Base-by-base conservation (phyloP, 2,329 filamentous ascomycete species). In the Trichoderma sp. region DNA sequence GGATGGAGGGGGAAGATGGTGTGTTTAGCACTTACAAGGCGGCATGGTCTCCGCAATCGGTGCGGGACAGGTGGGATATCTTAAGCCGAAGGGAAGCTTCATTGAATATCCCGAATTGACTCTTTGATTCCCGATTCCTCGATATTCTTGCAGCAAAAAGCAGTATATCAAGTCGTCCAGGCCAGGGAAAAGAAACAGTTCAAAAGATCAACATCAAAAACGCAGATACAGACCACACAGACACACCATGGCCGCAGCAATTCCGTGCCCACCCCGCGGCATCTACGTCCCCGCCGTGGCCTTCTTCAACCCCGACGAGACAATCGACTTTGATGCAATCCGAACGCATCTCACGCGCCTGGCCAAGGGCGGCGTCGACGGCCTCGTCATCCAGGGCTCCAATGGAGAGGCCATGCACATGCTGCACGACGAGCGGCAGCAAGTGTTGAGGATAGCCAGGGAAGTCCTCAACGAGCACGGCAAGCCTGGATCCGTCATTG, bases 361-460 rank as follows among this genome's bases (percentile, higher is more conserved):
- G 9, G 92, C 92, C 62, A 86, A 90, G 76, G 88, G 92, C 43
- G 92, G 92, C 72, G 89, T 95, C 65, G 87, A 90, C 28, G 92
- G 93, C 14, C 86, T 96, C 64, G 91, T 92, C 63, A 93, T 92
- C 11, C 93, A 95, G 79, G 93, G 93, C 60, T 94, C 91, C 78
- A 96, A 95, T 77, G 93, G 93, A 76, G 93, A 96, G 83, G 93
- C 93, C 6, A 92, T 94, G 21, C 93, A 95, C 78, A 86, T 96
- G 34, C 90, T 90, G 32, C 90, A 91, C 75, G 84, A 87, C 28
- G 93, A 95, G 82, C 89, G 92, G 71, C 87, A 88, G 56, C 83
- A 89, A 68, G 89, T 95, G 74, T 94, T 81, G 84, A 4, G 83
- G 85, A 75, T 85, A 92, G 82, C 92, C 91, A 34, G 66, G 2